phyloP scores from a whole-genome alignment of 2,329 filamentous ascomycete species.

The Penicillium sp. region DNA sequence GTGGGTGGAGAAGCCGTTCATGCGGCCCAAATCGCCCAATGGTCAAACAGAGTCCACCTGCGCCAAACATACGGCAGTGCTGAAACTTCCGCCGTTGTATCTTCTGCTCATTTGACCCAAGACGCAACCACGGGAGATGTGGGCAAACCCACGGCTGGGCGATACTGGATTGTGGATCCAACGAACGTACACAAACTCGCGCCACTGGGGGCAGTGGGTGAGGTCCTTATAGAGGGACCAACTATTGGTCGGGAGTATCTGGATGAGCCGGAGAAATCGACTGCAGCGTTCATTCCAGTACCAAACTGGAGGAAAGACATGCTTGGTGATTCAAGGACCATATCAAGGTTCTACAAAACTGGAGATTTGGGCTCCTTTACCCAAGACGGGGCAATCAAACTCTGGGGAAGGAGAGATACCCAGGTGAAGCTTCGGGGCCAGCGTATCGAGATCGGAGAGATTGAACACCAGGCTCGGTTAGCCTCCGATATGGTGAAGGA shows the following conservation, averaged over 20 bases:
- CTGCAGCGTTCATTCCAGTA: not conserved
- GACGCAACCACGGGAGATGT: no score
- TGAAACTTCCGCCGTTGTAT: no score
- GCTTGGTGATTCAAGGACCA: not conserved
- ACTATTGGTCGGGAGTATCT: not conserved
- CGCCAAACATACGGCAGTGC: no score
- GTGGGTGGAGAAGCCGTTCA: no score
- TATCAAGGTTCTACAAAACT: slow-evolving; percentile 30
- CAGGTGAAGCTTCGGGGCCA: slow-evolving; percentile 36
- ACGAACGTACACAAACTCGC: not conserved
- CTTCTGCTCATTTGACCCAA: no score
- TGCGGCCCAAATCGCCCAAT: no score
- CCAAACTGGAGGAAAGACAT: not conserved
- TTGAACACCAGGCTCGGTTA: slow-evolving; percentile 23
- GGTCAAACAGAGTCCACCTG: no score
- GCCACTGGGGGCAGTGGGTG: not conserved
- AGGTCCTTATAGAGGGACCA: slow-evolving; percentile 3
- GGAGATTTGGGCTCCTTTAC: slow-evolving; percentile 34
- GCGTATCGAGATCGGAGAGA: slow-evolving; percentile 32
- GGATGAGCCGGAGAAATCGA: not conserved
- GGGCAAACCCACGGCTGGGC: no score
- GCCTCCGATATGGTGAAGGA: no score
- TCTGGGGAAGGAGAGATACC: slow-evolving; percentile 30
- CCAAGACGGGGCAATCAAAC: slow-evolving; percentile 25
- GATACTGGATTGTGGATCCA: slow-evolving; percentile 1